Percentiles rank a stretch among this genome's conserved stretches.
Evolutionary conservation across 1,139 yeast genomes (phyloP).

Genomic region (Eremothecium cymbalariae): DNA sequence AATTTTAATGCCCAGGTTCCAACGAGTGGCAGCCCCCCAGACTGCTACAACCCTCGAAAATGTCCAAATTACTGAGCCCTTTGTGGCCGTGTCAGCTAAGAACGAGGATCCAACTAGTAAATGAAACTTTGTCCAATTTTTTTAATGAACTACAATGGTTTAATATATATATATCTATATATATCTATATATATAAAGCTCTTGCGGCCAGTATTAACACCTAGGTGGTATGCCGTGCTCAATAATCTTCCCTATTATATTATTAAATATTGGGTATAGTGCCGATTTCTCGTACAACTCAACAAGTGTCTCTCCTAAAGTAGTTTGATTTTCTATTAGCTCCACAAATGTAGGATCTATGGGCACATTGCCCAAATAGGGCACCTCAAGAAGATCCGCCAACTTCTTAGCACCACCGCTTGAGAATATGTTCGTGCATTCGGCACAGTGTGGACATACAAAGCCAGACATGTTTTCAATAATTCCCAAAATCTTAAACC

Average conservation of each 20-base stretch:
- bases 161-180: not conserved
- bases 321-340: conserved; percentile 50
- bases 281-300: conserved; percentile 37
- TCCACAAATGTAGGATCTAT: conserved; percentile 89
- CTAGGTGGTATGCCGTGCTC: conserved; percentile 33
- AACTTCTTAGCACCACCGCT: conserved; percentile 84
- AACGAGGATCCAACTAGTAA: too few relatives aligned
- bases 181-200: not conserved
- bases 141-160: too few relatives aligned
- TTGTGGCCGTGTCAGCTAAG: not conserved
- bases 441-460: conserved; percentile 89
- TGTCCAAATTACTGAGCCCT: conserved; percentile 9
- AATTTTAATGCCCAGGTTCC: conserved; percentile 12
- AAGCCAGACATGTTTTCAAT: conserved; percentile 97
- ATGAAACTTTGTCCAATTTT: too few relatives aligned
- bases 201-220: conserved; percentile 1
- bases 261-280: conserved; percentile 42
- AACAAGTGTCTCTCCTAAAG: conserved; percentile 22
- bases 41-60: conserved; percentile 16
- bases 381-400: conserved; percentile 51
- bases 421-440: conserved; percentile 84
- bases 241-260: conserved; percentile 42
- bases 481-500: conserved; percentile 70
- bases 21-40: conserved; percentile 14
- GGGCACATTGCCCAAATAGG: conserved; percentile 80